Percentiles rank a stretch among this genome's conserved stretches.
Evolutionary conservation across 2,329 filamentous ascomycete species (phyloP).

Genomic region (Sporothrix globosa): DNA sequence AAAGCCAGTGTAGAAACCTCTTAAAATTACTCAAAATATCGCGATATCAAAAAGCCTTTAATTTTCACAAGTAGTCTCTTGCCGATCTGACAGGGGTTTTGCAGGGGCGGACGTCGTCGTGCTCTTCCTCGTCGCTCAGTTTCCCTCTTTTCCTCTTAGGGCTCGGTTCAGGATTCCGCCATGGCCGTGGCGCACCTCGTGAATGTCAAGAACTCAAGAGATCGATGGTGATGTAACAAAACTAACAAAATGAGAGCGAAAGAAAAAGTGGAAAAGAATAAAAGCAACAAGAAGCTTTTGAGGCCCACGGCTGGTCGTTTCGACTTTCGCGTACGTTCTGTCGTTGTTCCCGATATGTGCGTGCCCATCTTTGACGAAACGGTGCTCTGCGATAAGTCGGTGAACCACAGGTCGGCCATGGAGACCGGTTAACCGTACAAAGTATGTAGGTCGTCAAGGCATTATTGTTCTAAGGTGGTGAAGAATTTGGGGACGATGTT

Average conservation of each 20-base stretch:
- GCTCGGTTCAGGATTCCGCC: constrained; percentile 9
- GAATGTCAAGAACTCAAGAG: background rate
- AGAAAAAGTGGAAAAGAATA: background rate
- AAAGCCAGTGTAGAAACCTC: background rate
- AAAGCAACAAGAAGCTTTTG: constrained; percentile 14
- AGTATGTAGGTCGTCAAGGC: too few species aligned
- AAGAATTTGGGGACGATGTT: background rate
- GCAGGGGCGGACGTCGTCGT: constrained; percentile 1
- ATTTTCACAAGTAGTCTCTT: background rate
- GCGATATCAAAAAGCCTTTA: constrained; percentile 1
- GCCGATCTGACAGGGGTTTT: constrained; percentile 16
- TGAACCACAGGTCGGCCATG: background rate
- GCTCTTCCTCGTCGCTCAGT: background rate
- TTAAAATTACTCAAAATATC: background rate
- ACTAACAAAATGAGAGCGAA: background rate
- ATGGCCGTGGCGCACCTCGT: background rate
- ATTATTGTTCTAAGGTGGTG: background rate
- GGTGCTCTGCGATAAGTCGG: constrained; percentile 8
- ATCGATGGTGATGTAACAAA: constrained; percentile 3
- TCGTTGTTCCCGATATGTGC: constrained; percentile 12
- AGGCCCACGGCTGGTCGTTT: background rate
- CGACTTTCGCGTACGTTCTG: background rate
- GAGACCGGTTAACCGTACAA: too few species aligned
- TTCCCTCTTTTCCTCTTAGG: too few species aligned
- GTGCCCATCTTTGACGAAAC: constrained; percentile 13